These are phyloP conservation scores for Myochromella boudieri DNA, from an alignment of 768 basidiomycete species.

Conservation along the genomic window DNA sequence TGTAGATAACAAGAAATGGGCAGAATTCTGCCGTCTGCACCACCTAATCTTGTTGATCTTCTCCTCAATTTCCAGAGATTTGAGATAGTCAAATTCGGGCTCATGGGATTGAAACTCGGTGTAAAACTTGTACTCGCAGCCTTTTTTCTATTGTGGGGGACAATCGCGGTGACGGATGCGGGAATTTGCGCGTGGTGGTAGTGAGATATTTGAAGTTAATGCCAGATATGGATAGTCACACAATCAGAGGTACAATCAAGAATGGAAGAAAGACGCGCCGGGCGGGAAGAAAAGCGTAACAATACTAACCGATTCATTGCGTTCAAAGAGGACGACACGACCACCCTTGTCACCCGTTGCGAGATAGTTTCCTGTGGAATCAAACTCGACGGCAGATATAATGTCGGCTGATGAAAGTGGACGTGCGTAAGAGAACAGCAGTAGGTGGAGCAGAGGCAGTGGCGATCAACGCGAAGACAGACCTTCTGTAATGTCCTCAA, in stretches of 20 bases:
- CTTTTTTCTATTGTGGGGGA: slow-evolving; percentile 79
- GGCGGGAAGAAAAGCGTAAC: slow-evolving; percentile 9
- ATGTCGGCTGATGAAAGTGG: slow-evolving; percentile 81
- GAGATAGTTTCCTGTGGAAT: slow-evolving; percentile 98
- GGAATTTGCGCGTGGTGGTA: slow-evolving; percentile 14
- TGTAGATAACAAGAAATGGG: slow-evolving; percentile 95
- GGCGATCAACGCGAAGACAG: slow-evolving; percentile 21
- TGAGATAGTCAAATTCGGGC: slow-evolving; percentile 99
- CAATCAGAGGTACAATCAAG: slow-evolving; percentile 34
- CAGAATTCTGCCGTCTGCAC: slow-evolving; percentile 97
- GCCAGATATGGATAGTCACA: slow-evolving; percentile 17
- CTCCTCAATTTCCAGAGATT: slow-evolving; percentile 99
- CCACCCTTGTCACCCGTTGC: slow-evolving; percentile 99
- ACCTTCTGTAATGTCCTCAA: slow-evolving; percentile 99
- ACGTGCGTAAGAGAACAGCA: slow-evolving; percentile 12
- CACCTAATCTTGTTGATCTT: slow-evolving; percentile 99
- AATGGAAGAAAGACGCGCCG: slow-evolving; percentile 17
- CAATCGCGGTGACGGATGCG: slow-evolving; percentile 23
- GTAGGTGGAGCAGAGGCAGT: slow-evolving; percentile 3
- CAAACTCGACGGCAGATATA: slow-evolving; percentile 99
- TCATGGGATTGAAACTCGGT: slow-evolving; percentile 99
- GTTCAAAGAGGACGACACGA: slow-evolving; percentile 96
- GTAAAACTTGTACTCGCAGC: slow-evolving; percentile 99
- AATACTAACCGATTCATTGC: slow-evolving; percentile 84
- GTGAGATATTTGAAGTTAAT: slow-evolving; percentile 8